Base-by-base conservation (phyloP, 768 basidiomycete genomes). In the Cyathus striatus region DNA sequence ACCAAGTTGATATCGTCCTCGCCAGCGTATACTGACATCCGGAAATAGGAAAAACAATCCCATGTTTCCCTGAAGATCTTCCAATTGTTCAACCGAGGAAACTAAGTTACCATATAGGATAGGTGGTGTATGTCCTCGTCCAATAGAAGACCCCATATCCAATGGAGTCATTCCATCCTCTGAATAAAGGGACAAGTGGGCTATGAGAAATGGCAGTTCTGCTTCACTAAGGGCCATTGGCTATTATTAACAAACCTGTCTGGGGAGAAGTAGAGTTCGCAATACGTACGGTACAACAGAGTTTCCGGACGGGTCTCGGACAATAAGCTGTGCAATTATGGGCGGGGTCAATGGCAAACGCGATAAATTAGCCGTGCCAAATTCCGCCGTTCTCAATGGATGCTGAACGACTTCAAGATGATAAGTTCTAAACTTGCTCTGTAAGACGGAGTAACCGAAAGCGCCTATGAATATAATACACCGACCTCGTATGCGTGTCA, bases 11-110 rank as follows among this genome's bases (percentile, higher is more conserved):
- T 83, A 96, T 14, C 72, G 75, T 6, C 92, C 92, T 20, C 78
- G 72, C 68, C 76, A 77, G 14, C 89, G 78, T 44, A 95, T 79
- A 58, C 89, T 90, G 53, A 90, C 89, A 62, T 96, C 92, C 5
- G 92, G 84, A 55, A 94, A 96, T 42, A 92, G 64, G 54, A 96
- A 93, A 61, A 87, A 93, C 35, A 89, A 68, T n/a, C 91, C 86
- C 53, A 73, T 70, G 39, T 83, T 80, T 44, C 89, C 89, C 59
- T 87, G 80, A 27, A 86, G 72, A 60, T 95, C 88, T 48, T 85
- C 79, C 54, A 92, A 68, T 39, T 83, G 76, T 36, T 93, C 83
- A 4, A 90, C 77, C 1, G 86, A 83, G 13, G 91, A 82, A 21
- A 94, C 89, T 22, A 94, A 69, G 48, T 84, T 89, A 37, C 92